Percentiles rank a stretch among this genome's conserved stretches.
phyloP scores from a whole-genome alignment of 2,329 filamentous ascomycete genomes.

The Albifimbria verrucaria region DNA sequence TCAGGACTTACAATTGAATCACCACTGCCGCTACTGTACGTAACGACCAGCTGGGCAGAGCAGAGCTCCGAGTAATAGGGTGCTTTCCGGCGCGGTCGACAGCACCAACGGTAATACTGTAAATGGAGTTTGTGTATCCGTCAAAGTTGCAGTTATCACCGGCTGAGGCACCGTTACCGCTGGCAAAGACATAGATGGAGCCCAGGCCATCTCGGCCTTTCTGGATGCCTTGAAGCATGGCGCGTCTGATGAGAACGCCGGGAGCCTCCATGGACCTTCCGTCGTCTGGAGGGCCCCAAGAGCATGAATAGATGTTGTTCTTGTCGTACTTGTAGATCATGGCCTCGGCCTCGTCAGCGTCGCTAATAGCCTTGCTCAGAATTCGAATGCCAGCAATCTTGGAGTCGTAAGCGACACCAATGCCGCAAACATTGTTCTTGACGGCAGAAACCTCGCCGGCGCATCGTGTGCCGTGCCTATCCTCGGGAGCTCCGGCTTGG shows the following conservation, averaged over 20 bases:
- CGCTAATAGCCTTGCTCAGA: slow-evolving; percentile 82
- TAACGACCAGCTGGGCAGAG: slow-evolving; percentile 91
- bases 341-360: slow-evolving; percentile 86
- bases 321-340: slow-evolving; percentile 90
- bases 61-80: slow-evolving; percentile 94
- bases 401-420: slow-evolving; percentile 93
- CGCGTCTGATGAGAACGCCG: slow-evolving; percentile 79
- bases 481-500: slow-evolving; percentile 81
- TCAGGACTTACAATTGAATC: slow-evolving; percentile 80
- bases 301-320: slow-evolving; percentile 98
- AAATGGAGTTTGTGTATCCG: slow-evolving; percentile 98
- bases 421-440: slow-evolving; percentile 88
- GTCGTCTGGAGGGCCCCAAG: slow-evolving; percentile 95
- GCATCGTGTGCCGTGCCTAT: slow-evolving; percentile 89
- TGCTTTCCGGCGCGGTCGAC: slow-evolving; percentile 85
- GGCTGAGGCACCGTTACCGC: slow-evolving; percentile 82
- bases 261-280: slow-evolving; percentile 92
- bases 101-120: slow-evolving; percentile 94
- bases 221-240: slow-evolving; percentile 90
- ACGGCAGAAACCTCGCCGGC: slow-evolving; percentile 91
- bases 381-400: slow-evolving; percentile 91
- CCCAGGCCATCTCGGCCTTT: slow-evolving; percentile 80
- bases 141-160: slow-evolving; percentile 99
- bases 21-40: slow-evolving; percentile 86
- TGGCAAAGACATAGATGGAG: slow-evolving; percentile 91